A percentile compares a stretch with the other conserved stretches of the same genome.
phyloP scores from a whole-genome alignment of 2,329 filamentous ascomycete genomes.

The Pseudocercospora vitis region DNA sequence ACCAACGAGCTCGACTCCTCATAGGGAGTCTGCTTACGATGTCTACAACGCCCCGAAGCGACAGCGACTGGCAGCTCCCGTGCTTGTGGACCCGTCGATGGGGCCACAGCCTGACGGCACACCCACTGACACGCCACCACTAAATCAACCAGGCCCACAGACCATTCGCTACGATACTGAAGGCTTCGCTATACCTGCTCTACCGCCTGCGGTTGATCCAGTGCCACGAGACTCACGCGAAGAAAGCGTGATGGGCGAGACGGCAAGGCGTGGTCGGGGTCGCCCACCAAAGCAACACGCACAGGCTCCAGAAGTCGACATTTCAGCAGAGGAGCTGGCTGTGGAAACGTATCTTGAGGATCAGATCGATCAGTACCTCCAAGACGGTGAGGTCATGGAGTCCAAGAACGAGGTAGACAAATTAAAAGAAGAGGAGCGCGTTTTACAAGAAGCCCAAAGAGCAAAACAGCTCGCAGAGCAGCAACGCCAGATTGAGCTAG shows the following conservation, averaged over 20 bases:
- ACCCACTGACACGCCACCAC: not conserved
- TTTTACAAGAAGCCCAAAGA: conserved; percentile 21
- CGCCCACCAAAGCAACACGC: conserved; percentile 32
- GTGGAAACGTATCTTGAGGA: conserved; percentile 49
- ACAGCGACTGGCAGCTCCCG: conserved; percentile 14
- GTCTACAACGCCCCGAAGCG: conserved; percentile 24
- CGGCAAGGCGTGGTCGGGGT: conserved; percentile 40
- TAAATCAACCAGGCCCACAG: conserved; percentile 2
- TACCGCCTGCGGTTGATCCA: conserved; percentile 17
- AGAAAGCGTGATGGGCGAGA: conserved; percentile 17
- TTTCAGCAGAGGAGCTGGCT: conserved; percentile 48
- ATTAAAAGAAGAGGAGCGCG: conserved; percentile 59
- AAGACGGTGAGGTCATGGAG: conserved; percentile 34
- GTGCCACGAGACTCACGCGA: not conserved
- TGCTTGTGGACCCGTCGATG: not conserved
- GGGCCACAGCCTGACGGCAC: not conserved
- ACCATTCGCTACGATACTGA: conserved; percentile 41
- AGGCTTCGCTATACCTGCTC: conserved; percentile 43
- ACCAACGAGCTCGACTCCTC: conserved; percentile 2
- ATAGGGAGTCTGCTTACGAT: conserved; percentile 12
- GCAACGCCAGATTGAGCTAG: conserved; percentile 37
- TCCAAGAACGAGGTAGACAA: conserved; percentile 34
- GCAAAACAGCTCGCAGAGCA: conserved; percentile 33
- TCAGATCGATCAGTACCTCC: conserved; percentile 43
- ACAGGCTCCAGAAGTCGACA: conserved; percentile 35